Evolutionary conservation across 768 basidiomycete genomes (phyloP), one percentile per base, ranked within the genome.

Genomic region (Sporobolomyces pararoseus): DNA sequence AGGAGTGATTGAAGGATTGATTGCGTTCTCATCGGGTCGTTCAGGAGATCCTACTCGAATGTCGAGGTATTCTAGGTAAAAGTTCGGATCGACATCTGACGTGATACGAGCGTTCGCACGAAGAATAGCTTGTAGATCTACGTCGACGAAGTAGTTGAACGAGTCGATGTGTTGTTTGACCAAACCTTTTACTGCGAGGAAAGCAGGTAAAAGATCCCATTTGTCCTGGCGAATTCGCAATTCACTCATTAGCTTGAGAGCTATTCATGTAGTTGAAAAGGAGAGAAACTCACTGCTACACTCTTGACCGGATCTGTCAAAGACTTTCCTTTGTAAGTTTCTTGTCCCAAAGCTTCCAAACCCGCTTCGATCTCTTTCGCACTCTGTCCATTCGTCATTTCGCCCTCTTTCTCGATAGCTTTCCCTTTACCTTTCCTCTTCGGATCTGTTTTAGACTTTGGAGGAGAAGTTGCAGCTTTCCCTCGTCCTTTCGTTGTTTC

Each of bases 121-220:
- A 68, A 98, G 87, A 76, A 99, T 96, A 75, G 93, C 95, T 80
- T 93, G 94, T 78, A 99, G 89, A 78, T 98, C 96, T 50, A 89
- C 88, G 76, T 97, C 90, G 78, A 97, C 92, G 78, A 99, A 98
- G 80, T 95, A 94, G 82, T 97, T 97, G 86, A 92, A 98, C 12
- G 92, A 96, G 80, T 97, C 96, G 75, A 97, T 90, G 78, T 99
- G 96, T 78, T 98, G 96, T 82, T 98, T 98, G 70, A 99, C 96
- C 19, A 99, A 87, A 68, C 96, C 96, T 77, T 99, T 99, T 70
- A 96, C 91, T 81, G 94, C 89, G 60, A 99, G 83, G 77, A 98
- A 99, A 14, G 94, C 95, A 2, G 96, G 96, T 3, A 99, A 82
- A 14, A 99, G 82, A 25, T 96, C 86, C 96, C 96, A 99, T 87